Evolutionary conservation across 805 yeast genomes (phyloP), one percentile per base, ranked within the genome.

Genomic region (Monosporozyma aquatica): DNA sequence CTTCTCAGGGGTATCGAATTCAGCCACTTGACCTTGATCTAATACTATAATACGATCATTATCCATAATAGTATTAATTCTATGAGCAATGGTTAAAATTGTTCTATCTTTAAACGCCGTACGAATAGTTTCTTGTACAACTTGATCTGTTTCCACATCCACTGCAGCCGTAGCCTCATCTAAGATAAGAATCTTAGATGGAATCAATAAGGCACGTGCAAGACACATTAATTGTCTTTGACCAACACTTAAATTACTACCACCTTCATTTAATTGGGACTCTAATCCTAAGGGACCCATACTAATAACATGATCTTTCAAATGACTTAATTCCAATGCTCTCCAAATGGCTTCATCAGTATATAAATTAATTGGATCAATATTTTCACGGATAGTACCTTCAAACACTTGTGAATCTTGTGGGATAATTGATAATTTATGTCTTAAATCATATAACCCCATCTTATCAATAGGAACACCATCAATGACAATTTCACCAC

Each of bases 321-420:
- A 68, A 58, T 87, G 95, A 0, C 95, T 76, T 36, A 86, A 66
- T 52, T 81, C 87, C 42, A 87, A 67, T 0, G 81, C 92, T 23
- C 70, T 67, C 95, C 95, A 87, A n/a, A 87, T 70, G 47, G 80
- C 75, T n/a, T 80, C 82, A 60, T 87, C 95, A 3, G 74, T 64
- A 56, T 76, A 77, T 40, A 65, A 67, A 17, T 71, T 66, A 2
- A 82, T 76, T 21, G 97, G 97, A 61, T 90, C 97, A 51, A 90
- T 71, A 60, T 87, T 87, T 38, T 85, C 82, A 53, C 95, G 72
- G 10, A 87, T 67, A 0, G 92, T 74, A 28, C 96, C 96, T 65
- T 85, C 85, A 58, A 89, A 82, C 7, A 86, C 86, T 61, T 89
- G 96, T 0, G 95, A 83, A 61, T 87, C 97, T 62, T 87, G 96